Base-by-base conservation (phyloP, 768 basidiomycete genomes). In the Boletellus ananiceps region DNA sequence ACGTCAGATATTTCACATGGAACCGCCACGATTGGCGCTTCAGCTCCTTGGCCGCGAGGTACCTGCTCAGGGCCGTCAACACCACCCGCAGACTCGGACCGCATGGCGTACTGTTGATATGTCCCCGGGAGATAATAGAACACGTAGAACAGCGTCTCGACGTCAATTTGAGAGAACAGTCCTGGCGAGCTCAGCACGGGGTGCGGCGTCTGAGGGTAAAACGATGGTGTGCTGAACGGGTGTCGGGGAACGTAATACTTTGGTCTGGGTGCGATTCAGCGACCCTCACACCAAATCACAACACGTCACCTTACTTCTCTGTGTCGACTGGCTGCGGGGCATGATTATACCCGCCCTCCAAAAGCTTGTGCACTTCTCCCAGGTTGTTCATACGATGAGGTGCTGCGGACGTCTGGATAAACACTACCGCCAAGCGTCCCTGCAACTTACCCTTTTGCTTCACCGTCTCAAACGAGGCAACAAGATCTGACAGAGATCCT, bases 1-100 rank as follows among this genome's bases (percentile, higher is more conserved):
- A 99, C 27, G 96, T 99, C 52, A 99, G 74, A 66, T 97, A 99
- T 71, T 98, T 97, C 53, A 97, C 90, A 69, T 99, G 96, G 77
- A 98, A 99, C 42, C 96, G 84, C 96, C 96, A 99, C 35, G 92
- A 93, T 66, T 97, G 95, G 43, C 88, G 80, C 74, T 98, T 98
- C 56, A 99, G 76, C 69, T 99, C 96, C 64, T 91, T 92, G 5
- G 96, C 96, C 2, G 96, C 94, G 43, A 97, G 82, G 69, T 86
- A 95, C 71, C 93, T 95, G 50, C 14, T 42, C 43, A 41, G 2
- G 14, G 35, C 34, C 16, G 39, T 39, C 25, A 56, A 56, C 45
- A 36, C n/a, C 32, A 14, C 27, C 8, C 9, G 33, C 32, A 38
- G 25, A 27, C 27, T 25, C 23, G 49, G 42, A 38, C 47, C 12